These are phyloP conservation scores for Fusarium haematococcum DNA, from an alignment of 2,329 filamentous ascomycete genomes.

Conservation along the genomic window DNA sequence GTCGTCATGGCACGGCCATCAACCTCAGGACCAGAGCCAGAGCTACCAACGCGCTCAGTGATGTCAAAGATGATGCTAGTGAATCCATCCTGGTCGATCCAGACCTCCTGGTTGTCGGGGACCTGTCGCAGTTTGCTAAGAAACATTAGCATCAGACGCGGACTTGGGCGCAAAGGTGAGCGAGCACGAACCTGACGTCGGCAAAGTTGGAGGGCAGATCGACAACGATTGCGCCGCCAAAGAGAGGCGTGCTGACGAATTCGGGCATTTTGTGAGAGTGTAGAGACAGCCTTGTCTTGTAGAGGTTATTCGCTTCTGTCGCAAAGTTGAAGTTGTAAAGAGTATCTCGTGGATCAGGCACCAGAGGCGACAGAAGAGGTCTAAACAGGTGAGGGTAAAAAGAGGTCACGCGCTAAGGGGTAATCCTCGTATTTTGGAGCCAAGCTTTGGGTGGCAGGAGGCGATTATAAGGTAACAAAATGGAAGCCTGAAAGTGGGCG, in stretches of 20 bases:
- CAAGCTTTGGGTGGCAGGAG: slow-evolving; percentile 21
- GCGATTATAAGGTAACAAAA: slow-evolving; percentile 18
- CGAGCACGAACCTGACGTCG: slow-evolving; percentile 72
- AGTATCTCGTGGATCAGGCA: slow-evolving; percentile 3
- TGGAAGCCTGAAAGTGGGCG: slow-evolving; percentile 35
- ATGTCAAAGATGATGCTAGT: slow-evolving; percentile 93
- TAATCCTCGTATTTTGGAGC: slow-evolving; percentile 9
- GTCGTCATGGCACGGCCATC: slow-evolving; percentile 78
- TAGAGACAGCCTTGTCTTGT: background rate
- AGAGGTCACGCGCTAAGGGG: slow-evolving; percentile 2
- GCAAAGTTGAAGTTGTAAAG: slow-evolving; percentile 9
- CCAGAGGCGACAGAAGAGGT: background rate
- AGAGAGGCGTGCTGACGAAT: slow-evolving; percentile 72
- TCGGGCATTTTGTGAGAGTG: slow-evolving; percentile 57
- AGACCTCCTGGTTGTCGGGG: slow-evolving; percentile 92
- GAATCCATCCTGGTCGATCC: slow-evolving; percentile 84
- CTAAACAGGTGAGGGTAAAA: slow-evolving; percentile 2
- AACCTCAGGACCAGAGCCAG: slow-evolving; percentile 66
- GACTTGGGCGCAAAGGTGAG: slow-evolving; percentile 16
- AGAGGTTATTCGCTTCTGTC: background rate
- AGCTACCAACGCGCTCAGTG: slow-evolving; percentile 78
- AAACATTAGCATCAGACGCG: slow-evolving; percentile 14
- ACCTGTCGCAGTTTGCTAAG: slow-evolving; percentile 77
- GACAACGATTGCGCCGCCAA: slow-evolving; percentile 77
- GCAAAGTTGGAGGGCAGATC: slow-evolving; percentile 76